Evolutionary conservation across 768 basidiomycete genomes (phyloP).

Genomic region (Pisolithus marmoratus): DNA sequence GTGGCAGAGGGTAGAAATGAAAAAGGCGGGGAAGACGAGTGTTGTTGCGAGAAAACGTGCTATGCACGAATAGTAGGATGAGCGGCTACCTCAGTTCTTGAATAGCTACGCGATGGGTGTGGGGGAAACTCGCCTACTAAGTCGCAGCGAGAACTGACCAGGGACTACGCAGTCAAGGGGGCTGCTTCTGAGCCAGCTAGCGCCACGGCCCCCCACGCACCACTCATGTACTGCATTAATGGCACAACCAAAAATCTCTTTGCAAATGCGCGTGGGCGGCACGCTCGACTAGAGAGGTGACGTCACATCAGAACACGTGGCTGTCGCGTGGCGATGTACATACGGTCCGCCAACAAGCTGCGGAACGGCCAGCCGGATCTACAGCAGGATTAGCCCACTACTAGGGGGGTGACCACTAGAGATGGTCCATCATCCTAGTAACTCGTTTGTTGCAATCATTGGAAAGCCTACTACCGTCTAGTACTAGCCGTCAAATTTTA

Average conservation of each 20-base stretch:
- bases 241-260: too few species aligned
- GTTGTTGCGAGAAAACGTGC: constrained; percentile 29
- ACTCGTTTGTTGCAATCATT: too few species aligned
- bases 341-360: not conserved
- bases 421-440: not conserved
- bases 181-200: not conserved
- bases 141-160: not conserved
- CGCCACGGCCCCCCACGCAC: not conserved
- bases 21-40: constrained; percentile 21
- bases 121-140: constrained; percentile 6
- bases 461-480: too few species aligned
- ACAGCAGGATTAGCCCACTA: not conserved
- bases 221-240: not conserved
- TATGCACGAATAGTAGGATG: constrained; percentile 20
- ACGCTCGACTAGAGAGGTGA: not conserved
- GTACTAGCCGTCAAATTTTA: too few species aligned
- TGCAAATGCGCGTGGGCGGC: not conserved
- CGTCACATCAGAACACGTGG: not conserved
- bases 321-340: not conserved
- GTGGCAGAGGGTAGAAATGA: constrained; percentile 24
- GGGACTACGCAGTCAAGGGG: not conserved
- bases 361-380: too few species aligned
- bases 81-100: constrained; percentile 4
- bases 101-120: constrained; percentile 5
- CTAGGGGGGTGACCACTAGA: not conserved